phyloP scores from a whole-genome alignment of 768 basidiomycete genomes.

The Rhodotorula babjevae region DNA sequence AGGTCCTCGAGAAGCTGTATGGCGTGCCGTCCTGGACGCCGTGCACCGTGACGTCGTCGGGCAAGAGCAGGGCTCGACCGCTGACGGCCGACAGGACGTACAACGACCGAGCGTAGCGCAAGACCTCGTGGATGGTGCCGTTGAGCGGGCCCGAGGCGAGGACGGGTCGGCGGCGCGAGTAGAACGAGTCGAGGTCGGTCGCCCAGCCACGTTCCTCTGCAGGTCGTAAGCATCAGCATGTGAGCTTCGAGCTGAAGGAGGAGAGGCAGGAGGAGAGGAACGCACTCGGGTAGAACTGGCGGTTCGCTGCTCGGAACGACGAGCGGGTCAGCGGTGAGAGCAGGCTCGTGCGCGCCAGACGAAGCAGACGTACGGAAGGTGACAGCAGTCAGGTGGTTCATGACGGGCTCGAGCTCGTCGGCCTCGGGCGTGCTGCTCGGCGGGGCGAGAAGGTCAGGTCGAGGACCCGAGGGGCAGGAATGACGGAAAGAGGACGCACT shows the following conservation, averaged over 20 bases:
- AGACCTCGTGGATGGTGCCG: background rate
- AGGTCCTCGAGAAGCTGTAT: background rate
- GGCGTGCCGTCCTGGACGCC: background rate
- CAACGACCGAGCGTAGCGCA: background rate
- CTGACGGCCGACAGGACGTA: background rate
- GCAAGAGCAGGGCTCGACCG: background rate
- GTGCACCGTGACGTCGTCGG: background rate
- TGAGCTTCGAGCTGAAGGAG: too few species aligned
- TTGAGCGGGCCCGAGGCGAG: background rate
- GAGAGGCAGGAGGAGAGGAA: too few species aligned
- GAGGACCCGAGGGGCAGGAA: background rate
- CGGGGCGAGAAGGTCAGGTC: background rate
- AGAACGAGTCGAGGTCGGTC: slow-evolving; percentile 7
- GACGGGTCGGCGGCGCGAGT: background rate
- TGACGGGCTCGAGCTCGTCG: background rate
- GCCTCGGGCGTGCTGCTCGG: background rate
- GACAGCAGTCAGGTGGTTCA: slow-evolving; percentile 3
- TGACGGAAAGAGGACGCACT: background rate
- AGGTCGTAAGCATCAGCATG: too few species aligned
- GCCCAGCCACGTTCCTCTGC: slow-evolving; percentile 9
- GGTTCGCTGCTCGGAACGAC: background rate
- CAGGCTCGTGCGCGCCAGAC: too few species aligned
- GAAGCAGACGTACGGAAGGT: background rate
- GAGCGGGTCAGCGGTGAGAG: too few species aligned
- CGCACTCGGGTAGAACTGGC: slow-evolving; percentile 10